Conservation (phyloP, 169 alveolate species). For the Perkinsus olseni region DNA sequence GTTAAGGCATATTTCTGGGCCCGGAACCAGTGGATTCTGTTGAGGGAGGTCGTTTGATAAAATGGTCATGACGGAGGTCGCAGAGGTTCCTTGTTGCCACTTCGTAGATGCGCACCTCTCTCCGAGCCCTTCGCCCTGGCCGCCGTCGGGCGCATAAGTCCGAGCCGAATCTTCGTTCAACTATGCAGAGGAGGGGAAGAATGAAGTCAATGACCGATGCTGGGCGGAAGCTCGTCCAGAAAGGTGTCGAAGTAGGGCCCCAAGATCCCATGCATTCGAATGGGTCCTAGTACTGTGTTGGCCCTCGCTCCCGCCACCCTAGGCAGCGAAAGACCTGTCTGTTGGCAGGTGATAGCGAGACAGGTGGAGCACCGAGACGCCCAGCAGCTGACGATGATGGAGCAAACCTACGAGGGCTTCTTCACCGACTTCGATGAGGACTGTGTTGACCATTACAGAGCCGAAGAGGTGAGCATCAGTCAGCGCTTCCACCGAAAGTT, state of each 20-base stretch:
- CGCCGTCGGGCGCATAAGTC: not conserved
- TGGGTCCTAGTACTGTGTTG: too few relatives aligned
- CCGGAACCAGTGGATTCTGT: too few relatives aligned
- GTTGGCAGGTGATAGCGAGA: not conserved
- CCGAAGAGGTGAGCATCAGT: not conserved
- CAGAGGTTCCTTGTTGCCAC: not conserved
- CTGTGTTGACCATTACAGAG: not conserved
- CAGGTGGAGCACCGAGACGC: not conserved
- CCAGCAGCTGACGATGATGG: not conserved
- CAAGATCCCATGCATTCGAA: not conserved
- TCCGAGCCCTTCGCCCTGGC: too few relatives aligned
- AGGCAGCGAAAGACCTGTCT: not conserved
- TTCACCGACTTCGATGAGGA: not conserved
- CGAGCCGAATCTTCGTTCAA: not conserved
- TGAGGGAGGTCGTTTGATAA: too few relatives aligned
- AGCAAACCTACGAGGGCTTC: not conserved
- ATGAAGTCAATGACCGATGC: not conserved
- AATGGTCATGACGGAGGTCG: too few relatives aligned
- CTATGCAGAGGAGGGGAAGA: not conserved
- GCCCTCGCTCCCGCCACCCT: too few relatives aligned
- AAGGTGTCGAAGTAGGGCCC: not conserved
- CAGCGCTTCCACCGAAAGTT: too few relatives aligned
- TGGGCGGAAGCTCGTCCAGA: not conserved
- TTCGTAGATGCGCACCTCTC: not conserved
- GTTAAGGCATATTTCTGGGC: too few relatives aligned